Conservation (phyloP, 352 stramenopile genomes). For the Aphanomyces euteiches region DNA sequence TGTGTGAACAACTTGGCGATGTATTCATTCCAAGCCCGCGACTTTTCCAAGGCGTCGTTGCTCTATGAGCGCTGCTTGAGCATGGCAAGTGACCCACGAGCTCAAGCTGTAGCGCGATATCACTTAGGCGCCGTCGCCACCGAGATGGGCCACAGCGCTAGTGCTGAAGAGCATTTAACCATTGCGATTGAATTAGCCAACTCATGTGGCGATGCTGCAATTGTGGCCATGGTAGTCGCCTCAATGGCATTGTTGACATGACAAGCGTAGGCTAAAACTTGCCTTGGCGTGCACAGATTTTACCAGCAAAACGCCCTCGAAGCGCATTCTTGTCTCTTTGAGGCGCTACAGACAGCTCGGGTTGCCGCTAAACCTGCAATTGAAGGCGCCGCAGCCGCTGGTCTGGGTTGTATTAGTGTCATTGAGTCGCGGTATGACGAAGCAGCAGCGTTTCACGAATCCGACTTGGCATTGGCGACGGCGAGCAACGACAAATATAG, state of each 20-base stretch:
- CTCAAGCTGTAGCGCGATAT: slow-evolving; percentile 18
- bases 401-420: slow-evolving; percentile 12
- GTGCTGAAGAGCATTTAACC: slow-evolving; percentile 11
- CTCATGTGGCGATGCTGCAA: not conserved
- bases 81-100: not conserved
- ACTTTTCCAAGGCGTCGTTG: not conserved
- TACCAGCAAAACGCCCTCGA: slow-evolving; percentile 15
- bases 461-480: slow-evolving; percentile 21
- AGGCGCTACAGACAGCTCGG: slow-evolving; percentile 18
- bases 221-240: slow-evolving; percentile 8
- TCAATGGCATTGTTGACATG: not conserved
- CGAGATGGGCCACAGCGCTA: not conserved
- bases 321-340: slow-evolving; percentile 7
- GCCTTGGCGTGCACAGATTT: slow-evolving; percentile 3
- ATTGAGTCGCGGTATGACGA: slow-evolving; percentile 26
- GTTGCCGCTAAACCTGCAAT: slow-evolving; percentile 3
- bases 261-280: slow-evolving; percentile 1
- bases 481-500: slow-evolving; percentile 1
- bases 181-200: slow-evolving; percentile 19
- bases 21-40: not conserved
- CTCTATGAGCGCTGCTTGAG: slow-evolving; percentile 5
- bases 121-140: slow-evolving; percentile 12
- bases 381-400: slow-evolving; percentile 7
- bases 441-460: not conserved
- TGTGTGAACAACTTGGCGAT: slow-evolving; percentile 20